Evolutionary conservation across 1,284 basidiomycete species (phyloP).

Genomic region (Macrocybe sp.): DNA sequence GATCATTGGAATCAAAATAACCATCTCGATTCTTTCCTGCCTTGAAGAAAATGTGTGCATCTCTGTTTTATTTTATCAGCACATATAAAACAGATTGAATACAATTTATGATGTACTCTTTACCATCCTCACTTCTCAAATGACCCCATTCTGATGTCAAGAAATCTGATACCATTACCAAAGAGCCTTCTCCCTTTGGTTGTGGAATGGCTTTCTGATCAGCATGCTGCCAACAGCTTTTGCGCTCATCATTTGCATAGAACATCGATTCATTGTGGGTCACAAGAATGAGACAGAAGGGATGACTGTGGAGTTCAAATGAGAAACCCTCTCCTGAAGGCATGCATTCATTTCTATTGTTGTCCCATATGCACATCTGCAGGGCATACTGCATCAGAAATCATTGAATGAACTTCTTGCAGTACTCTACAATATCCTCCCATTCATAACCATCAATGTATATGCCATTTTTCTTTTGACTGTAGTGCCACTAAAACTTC

Average conservation of each 20-base stretch:
- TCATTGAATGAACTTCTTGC: not conserved
- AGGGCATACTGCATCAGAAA: not conserved
- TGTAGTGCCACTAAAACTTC: not conserved
- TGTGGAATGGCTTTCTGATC: slow-evolving; percentile 17
- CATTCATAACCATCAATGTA: too few species aligned
- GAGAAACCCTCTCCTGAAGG: slow-evolving; percentile 14
- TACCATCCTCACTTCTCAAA: too few species aligned
- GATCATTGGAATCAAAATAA: slow-evolving; percentile 24
- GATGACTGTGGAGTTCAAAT: slow-evolving; percentile 12
- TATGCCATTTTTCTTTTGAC: too few species aligned
- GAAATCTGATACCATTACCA: too few species aligned
- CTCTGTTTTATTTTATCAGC: too few species aligned
- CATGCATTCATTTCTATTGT: slow-evolving; percentile 16
- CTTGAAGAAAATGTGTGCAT: slow-evolving; percentile 24
- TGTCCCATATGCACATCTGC: slow-evolving; percentile 20
- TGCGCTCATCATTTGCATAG: too few species aligned
- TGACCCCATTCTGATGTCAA: slow-evolving; percentile 25
- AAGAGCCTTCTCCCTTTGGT: slow-evolving; percentile 31
- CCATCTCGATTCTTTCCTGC: slow-evolving; percentile 31
- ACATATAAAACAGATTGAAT: too few species aligned
- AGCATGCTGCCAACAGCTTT: slow-evolving; percentile 23
- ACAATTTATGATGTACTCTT: too few species aligned
- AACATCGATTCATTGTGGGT: slow-evolving; percentile 35
- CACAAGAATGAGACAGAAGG: slow-evolving; percentile 23
- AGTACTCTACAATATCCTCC: too few species aligned